A percentile compares a stretch with the other conserved stretches of the same genome.
phyloP scores from a whole-genome alignment of 495 filamentous ascomycete species.

The Pseudevernia furfuracea region DNA sequence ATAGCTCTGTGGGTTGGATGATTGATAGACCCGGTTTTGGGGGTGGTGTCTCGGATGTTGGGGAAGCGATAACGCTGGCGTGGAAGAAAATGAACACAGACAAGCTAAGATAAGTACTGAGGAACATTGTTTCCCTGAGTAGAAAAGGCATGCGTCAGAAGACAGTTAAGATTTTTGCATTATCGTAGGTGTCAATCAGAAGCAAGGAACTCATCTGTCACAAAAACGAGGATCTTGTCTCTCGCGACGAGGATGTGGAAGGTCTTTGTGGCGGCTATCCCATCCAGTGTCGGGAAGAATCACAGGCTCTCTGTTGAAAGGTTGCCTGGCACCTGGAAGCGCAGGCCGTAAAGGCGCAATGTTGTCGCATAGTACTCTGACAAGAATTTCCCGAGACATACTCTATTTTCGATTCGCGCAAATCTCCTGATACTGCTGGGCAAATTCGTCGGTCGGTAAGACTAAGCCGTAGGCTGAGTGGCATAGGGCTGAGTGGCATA shows the following conservation, averaged over 20 bases:
- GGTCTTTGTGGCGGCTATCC: neutral
- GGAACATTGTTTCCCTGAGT: neutral
- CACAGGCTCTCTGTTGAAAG: too few species aligned
- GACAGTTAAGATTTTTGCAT: neutral
- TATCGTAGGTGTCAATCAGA: neutral
- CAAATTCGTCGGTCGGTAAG: neutral
- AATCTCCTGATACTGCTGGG: neutral
- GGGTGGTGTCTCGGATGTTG: neutral
- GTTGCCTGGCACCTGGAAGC: neutral
- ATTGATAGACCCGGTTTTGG: neutral
- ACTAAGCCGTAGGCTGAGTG: too few species aligned
- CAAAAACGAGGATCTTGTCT: neutral
- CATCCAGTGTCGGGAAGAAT: neutral
- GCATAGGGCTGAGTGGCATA: too few species aligned
- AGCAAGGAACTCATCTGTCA: neutral
- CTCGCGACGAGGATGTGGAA: neutral
- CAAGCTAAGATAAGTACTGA: neutral
- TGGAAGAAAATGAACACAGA: neutral
- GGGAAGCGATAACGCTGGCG: neutral
- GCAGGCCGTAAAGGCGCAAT: neutral
- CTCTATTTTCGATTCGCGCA: neutral
- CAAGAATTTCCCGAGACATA: neutral
- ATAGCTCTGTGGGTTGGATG: neutral
- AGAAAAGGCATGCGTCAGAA: neutral
- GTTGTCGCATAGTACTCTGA: neutral